Percentiles rank a stretch among this genome's conserved stretches.
These are phyloP conservation scores for Schizosaccharomyces octosporus DNA, from an alignment of 805 yeast genomes.

Conservation along the genomic window DNA sequence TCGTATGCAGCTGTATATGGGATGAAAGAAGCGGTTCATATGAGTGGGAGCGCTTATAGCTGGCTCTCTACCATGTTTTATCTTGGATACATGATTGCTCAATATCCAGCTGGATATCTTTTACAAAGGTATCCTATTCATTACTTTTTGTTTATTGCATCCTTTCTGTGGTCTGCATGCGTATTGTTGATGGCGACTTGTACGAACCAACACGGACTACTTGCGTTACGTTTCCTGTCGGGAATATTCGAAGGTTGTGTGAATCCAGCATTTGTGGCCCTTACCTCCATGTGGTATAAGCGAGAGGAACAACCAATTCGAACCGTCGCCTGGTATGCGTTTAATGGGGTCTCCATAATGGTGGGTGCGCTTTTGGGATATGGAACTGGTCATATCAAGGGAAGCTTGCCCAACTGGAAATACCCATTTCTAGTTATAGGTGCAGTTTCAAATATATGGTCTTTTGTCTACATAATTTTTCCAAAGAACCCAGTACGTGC, in stretches of 20 bases:
- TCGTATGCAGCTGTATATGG: slow-evolving; percentile 20
- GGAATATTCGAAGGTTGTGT: slow-evolving; percentile 27
- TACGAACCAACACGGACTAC: slow-evolving; percentile 20
- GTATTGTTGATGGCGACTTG: slow-evolving; percentile 20
- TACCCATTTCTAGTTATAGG: slow-evolving; percentile 37
- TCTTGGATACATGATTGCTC: slow-evolving; percentile 23
- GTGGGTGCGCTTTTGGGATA: slow-evolving; percentile 27
- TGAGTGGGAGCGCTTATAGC: slow-evolving; percentile 16
- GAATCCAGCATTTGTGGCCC: slow-evolving; percentile 28
- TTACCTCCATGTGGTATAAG: slow-evolving; percentile 40
- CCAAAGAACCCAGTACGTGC: slow-evolving; percentile 28
- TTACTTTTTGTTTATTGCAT: slow-evolving; percentile 6
- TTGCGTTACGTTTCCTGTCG: slow-evolving; percentile 20
- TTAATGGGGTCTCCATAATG: slow-evolving; percentile 18
- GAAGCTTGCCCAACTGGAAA: slow-evolving; percentile 24
- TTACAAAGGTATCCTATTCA: slow-evolving; percentile 22
- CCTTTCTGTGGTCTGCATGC: slow-evolving; percentile 20
- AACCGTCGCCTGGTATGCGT: slow-evolving; percentile 17
- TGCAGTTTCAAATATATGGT: slow-evolving; percentile 27
- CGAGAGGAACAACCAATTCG: slow-evolving; percentile 24
- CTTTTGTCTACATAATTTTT: slow-evolving; percentile 21
- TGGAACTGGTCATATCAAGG: slow-evolving; percentile 16
- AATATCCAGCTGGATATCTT: slow-evolving; percentile 19
- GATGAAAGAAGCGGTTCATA: slow-evolving; percentile 12
- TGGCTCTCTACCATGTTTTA: slow-evolving; percentile 24